phyloP scores from a whole-genome alignment of 164 flowering plant genomes.

The Magnolia changhungtana region DNA sequence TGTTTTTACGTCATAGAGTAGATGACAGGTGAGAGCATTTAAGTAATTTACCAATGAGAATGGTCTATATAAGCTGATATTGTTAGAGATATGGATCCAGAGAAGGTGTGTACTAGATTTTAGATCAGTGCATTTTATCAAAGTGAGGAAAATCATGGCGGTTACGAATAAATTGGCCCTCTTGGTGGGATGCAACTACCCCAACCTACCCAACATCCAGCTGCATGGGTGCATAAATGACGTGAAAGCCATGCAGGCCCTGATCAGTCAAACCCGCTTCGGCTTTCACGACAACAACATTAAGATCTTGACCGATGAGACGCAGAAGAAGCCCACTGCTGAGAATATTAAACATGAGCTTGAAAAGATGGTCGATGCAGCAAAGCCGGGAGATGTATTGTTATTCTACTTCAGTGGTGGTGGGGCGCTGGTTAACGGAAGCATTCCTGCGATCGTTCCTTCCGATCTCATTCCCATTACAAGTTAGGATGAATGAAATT shows the following conservation, averaged over 20 bases:
- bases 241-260: slow-evolving; percentile 44
- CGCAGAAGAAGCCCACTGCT: too few relatives aligned
- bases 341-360: slow-evolving; percentile 7
- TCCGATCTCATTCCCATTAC: too few relatives aligned
- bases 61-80: neutral
- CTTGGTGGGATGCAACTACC: slow-evolving; percentile 66
- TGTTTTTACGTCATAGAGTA: too few relatives aligned
- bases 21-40: neutral
- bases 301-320: slow-evolving; percentile 27
- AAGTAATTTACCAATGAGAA: neutral
- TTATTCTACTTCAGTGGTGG: slow-evolving; percentile 81
- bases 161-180: slow-evolving; percentile 47
- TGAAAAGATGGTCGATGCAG: slow-evolving; percentile 42
- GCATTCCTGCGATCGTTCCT: too few relatives aligned
- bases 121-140: neutral
- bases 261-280: slow-evolving; percentile 21
- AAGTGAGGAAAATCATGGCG: neutral
- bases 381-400: slow-evolving; percentile 53
- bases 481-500: too few relatives aligned
- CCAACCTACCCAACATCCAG: slow-evolving; percentile 39
- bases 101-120: neutral
- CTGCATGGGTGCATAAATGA: slow-evolving; percentile 83
- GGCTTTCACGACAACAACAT: slow-evolving; percentile 48
- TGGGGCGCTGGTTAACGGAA: slow-evolving; percentile 44
- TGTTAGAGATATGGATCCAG: neutral